Percentiles rank a stretch among this genome's conserved stretches.
phyloP scores from a whole-genome alignment of 2,329 filamentous ascomycete genomes.

The Blumeria graminis region DNA sequence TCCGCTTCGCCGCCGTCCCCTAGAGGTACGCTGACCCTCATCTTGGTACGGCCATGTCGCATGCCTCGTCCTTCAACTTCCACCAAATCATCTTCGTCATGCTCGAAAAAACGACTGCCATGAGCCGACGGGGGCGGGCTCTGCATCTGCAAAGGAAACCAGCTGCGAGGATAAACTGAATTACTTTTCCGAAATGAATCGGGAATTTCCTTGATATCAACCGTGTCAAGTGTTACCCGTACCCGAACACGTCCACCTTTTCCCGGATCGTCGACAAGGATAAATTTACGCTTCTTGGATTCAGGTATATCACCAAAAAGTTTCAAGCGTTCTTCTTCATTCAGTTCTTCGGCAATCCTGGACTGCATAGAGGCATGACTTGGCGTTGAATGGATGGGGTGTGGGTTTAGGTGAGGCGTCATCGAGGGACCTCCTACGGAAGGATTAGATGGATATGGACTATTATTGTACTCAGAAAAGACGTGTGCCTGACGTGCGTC shows the following conservation, averaged over 20 bases:
- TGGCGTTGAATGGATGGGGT: slow-evolving; percentile 16
- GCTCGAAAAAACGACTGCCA: slow-evolving; percentile 49
- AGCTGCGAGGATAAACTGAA: slow-evolving; percentile 74
- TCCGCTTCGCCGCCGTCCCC: slow-evolving; percentile 47
- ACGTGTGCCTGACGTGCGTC: slow-evolving; percentile 53
- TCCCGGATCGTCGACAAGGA: slow-evolving; percentile 75
- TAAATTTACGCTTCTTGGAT: slow-evolving; percentile 85
- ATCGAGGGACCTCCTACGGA: slow-evolving; percentile 34
- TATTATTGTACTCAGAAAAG: slow-evolving; percentile 42
- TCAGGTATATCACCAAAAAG: slow-evolving; percentile 78
- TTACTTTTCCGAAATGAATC: slow-evolving; percentile 83
- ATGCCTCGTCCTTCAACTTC: slow-evolving; percentile 15
- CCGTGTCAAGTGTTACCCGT: slow-evolving; percentile 74
- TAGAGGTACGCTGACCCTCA: slow-evolving; percentile 37
- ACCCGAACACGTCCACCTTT: slow-evolving; percentile 64
- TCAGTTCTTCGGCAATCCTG: slow-evolving; percentile 15
- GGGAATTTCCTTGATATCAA: slow-evolving; percentile 87
- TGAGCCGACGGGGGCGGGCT: slow-evolving; percentile 54
- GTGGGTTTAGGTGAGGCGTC: slow-evolving; percentile 26
- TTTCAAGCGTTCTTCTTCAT: slow-evolving; percentile 30
- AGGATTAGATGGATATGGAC: slow-evolving; percentile 33
- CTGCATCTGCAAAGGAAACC: slow-evolving; percentile 85
- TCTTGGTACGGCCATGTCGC: slow-evolving; percentile 13
- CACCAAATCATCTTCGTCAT: slow-evolving; percentile 35
- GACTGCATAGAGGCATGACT: slow-evolving; percentile 5